Evolutionary conservation across 208 protist species (phyloP).

Genomic region (Trypanosoma conorhini): DNA sequence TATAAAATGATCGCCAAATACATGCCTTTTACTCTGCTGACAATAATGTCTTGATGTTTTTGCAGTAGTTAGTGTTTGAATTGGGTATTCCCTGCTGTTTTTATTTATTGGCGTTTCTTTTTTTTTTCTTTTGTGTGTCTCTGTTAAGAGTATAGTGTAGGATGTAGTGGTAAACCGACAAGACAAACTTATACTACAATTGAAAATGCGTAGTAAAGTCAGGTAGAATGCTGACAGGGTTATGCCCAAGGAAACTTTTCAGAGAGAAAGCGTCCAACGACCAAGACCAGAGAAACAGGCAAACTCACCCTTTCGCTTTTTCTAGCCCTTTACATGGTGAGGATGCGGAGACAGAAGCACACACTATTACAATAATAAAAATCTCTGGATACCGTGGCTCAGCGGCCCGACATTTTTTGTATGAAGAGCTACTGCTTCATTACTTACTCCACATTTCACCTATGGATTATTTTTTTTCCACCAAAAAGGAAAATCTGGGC

Average conservation of each 20-base stretch:
- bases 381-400: no score
- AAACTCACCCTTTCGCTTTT: neutral
- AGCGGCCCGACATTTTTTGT: no score
- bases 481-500: no score
- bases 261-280: neutral
- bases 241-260: neutral
- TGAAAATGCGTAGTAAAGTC: neutral
- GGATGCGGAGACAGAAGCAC: neutral
- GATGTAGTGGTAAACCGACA: neutral
- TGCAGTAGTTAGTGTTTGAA: neutral
- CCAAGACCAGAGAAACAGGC: neutral
- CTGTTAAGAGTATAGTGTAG: neutral
- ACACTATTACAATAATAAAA: no score
- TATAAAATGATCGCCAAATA: constrained; percentile 6
- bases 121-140: constrained; percentile 10
- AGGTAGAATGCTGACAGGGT: neutral
- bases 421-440: no score
- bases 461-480: no score
- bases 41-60: neutral
- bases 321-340: neutral
- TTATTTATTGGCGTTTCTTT: neutral
- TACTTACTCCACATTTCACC: no score
- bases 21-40: neutral
- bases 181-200: neutral
- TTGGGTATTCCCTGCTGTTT: neutral